phyloP scores from a whole-genome alignment of 495 filamentous ascomycete genomes.

The Trichodelitschia bisporula region DNA sequence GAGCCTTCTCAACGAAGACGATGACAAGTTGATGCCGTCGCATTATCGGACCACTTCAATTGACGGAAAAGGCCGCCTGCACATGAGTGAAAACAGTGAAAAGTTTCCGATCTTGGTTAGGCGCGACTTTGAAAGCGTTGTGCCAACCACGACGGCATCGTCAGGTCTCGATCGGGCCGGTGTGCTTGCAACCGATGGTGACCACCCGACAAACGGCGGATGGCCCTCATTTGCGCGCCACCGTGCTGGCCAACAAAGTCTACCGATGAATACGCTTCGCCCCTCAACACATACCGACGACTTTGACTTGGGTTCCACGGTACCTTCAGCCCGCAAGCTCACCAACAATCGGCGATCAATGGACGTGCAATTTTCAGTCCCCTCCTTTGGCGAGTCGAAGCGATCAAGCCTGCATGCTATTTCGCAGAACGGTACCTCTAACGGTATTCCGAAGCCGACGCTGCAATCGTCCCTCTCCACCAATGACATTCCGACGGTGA shows the following conservation, averaged over 20 bases:
- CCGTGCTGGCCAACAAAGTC: conserved; percentile 53
- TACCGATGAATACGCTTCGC: conserved; percentile 34
- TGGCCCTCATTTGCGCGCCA: conserved; percentile 50
- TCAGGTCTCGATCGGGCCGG: too few relatives aligned
- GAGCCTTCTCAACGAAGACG: too few relatives aligned
- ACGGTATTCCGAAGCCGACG: conserved; percentile 31
- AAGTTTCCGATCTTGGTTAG: conserved; percentile 67
- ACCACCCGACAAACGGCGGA: conserved; percentile 19
- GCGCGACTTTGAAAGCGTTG: too few relatives aligned
- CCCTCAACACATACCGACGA: conserved; percentile 12
- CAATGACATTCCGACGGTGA: conserved; percentile 64
- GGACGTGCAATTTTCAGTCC: conserved; percentile 21
- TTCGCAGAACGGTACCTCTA: conserved; percentile 17
- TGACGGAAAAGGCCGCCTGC: too few relatives aligned
- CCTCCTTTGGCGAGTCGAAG: conserved; percentile 9
- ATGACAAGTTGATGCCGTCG: too few relatives aligned
- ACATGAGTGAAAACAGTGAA: conserved; percentile 55
- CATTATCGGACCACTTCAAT: too few relatives aligned
- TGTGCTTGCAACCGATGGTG: too few relatives aligned
- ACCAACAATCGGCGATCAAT: conserved; percentile 30
- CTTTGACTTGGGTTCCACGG: conserved; percentile 4
- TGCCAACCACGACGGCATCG: too few relatives aligned
- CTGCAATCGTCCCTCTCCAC: conserved; percentile 76
- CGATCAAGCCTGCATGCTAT: conserved; percentile 20
- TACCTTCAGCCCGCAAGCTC: conserved; percentile 11